phyloP scores from a whole-genome alignment of 768 basidiomycete species.

The Tulasnella sp. region DNA sequence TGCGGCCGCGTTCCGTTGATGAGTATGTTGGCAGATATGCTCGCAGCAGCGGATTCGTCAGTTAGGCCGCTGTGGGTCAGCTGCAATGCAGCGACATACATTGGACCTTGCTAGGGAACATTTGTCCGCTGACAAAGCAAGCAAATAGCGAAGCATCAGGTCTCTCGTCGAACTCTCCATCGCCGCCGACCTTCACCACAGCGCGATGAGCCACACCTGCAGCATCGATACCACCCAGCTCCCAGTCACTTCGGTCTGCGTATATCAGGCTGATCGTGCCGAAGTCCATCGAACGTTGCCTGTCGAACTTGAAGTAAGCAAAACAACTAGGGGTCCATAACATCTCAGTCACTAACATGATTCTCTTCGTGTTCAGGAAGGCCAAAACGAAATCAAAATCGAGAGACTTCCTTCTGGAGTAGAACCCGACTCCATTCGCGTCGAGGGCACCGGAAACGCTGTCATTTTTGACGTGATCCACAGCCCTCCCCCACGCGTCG shows the following conservation, averaged over 20 bases:
- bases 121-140: too few relatives aligned
- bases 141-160: not conserved
- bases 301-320: slow-evolving; percentile 20
- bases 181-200: too few relatives aligned
- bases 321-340: not conserved
- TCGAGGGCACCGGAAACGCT: slow-evolving; percentile 18
- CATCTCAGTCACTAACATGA: not conserved
- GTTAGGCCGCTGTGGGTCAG: too few relatives aligned
- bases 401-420: slow-evolving; percentile 11
- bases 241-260: slow-evolving; percentile 14
- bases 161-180: not conserved
- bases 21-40: not conserved
- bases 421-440: slow-evolving; percentile 15
- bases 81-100: too few relatives aligned
- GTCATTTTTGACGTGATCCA: slow-evolving; percentile 20
- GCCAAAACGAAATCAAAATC: slow-evolving; percentile 17
- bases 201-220: slow-evolving; percentile 15
- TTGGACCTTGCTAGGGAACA: too few relatives aligned
- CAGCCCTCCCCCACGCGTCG: not conserved
- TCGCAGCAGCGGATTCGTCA: too few relatives aligned
- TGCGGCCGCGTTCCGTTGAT: not conserved
- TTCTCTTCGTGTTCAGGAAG: not conserved
- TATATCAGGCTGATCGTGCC: slow-evolving; percentile 20
- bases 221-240: slow-evolving; percentile 21
- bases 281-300: slow-evolving; percentile 13